Percentiles rank a stretch among this genome's conserved stretches.
phyloP scores from a whole-genome alignment of 176 grass and related monocot species.

The Ananas comosus region DNA sequence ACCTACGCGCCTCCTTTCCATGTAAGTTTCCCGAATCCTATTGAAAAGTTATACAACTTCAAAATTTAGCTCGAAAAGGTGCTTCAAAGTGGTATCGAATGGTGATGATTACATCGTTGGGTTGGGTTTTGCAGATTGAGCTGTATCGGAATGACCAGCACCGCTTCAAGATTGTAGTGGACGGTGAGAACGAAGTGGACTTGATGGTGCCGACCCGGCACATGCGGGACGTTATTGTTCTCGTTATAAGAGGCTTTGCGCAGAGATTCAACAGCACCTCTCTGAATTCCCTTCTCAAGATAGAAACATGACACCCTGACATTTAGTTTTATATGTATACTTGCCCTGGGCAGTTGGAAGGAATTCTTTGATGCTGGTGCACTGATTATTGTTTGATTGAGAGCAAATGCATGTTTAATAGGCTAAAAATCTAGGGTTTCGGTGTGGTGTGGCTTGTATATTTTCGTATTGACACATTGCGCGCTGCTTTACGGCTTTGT shows the following conservation, averaged over 20 bases:
- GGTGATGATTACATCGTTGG: too few species aligned
- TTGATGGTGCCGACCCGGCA: constrained; percentile 83
- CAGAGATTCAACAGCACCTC: constrained; percentile 97
- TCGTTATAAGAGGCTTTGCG: constrained; percentile 74
- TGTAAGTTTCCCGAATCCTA: constrained; percentile 29
- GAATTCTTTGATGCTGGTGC: neutral
- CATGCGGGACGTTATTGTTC: constrained; percentile 63
- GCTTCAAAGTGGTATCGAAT: neutral
- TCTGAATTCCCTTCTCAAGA: constrained; percentile 81
- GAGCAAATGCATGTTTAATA: neutral
- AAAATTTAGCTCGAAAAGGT: neutral
- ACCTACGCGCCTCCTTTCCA: constrained; percentile 86
- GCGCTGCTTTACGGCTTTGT: neutral
- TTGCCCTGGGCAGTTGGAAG: neutral
- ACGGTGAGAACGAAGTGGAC: constrained; percentile 56
- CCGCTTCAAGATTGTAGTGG: constrained; percentile 85
- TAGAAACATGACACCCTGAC: constrained; percentile 37
- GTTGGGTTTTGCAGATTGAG: constrained; percentile 53
- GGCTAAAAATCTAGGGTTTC: neutral
- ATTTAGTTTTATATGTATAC: too few species aligned
- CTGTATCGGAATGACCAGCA: constrained; percentile 76
- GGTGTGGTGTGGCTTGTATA: neutral
- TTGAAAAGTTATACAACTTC: neutral
- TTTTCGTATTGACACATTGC: neutral
- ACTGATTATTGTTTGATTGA: neutral